Percentiles rank a stretch among this genome's conserved stretches.
Evolutionary conservation across 108 stramenopile genomes (phyloP).

Genomic region (Fragilariopsis cylindrus): DNA sequence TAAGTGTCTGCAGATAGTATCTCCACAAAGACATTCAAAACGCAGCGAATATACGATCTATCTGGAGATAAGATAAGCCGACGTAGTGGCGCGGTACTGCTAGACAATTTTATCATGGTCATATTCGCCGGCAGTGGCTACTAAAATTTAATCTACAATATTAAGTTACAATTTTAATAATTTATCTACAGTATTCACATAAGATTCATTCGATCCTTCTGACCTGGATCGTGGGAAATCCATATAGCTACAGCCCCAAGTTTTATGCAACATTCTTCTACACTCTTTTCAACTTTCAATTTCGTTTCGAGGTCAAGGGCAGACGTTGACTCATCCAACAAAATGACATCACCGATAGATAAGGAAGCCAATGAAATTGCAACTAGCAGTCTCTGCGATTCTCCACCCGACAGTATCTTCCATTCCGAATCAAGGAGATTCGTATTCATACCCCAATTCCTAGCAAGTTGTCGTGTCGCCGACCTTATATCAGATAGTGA

Average conservation of each 20-base stretch:
- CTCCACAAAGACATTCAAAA: too few species aligned
- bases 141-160: too few species aligned
- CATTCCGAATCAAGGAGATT: constrained; percentile 55
- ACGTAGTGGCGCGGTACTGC: too few species aligned
- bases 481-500: constrained; percentile 18
- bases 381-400: constrained; percentile 72
- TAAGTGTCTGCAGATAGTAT: too few species aligned
- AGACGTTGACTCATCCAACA: constrained; percentile 76
- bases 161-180: too few species aligned
- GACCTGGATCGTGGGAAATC: constrained; percentile 44
- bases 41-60: too few species aligned
- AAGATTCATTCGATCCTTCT: constrained; percentile 31
- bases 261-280: constrained; percentile 21
- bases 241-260: constrained; percentile 30
- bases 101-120: too few species aligned
- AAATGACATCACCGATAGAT: constrained; percentile 46
- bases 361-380: constrained; percentile 77
- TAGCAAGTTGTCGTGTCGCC: constrained; percentile 5
- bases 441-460: constrained; percentile 34
- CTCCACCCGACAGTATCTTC: constrained; percentile 84
- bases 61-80: too few species aligned
- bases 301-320: constrained; percentile 63
- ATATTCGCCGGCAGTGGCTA: too few species aligned
- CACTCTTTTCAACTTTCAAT: constrained; percentile 48
- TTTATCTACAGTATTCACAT: background rate